These are phyloP conservation scores for Suhomyces sp. DNA, from an alignment of 805 yeast species.

Conservation along the genomic window DNA sequence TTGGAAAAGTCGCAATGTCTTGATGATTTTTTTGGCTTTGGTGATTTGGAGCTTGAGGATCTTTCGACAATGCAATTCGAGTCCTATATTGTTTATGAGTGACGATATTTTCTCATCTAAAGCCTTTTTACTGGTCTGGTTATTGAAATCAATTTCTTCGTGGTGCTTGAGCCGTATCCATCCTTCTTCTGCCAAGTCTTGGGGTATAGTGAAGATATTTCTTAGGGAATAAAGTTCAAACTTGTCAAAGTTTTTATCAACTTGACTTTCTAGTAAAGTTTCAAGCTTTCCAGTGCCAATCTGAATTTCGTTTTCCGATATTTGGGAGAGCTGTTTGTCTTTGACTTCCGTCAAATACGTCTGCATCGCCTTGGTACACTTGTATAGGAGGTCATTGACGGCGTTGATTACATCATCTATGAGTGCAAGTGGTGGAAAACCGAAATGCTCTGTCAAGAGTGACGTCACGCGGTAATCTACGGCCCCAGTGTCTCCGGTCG, in stretches of 20 bases:
- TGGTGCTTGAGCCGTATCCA: conserved; percentile 70
- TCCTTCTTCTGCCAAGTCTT: conserved; percentile 60
- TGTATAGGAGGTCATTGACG: conserved; percentile 78
- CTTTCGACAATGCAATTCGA: conserved; percentile 44
- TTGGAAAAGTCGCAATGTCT: conserved; percentile 30
- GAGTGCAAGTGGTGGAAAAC: conserved; percentile 76
- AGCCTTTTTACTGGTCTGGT: conserved; percentile 8
- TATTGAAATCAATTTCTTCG: conserved; percentile 39
- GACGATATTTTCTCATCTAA: conserved; percentile 30
- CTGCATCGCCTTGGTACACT: conserved; percentile 78
- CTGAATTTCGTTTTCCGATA: conserved; percentile 52
- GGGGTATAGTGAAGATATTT: conserved; percentile 71
- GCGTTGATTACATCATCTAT: conserved; percentile 87
- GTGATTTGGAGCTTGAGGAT: conserved; percentile 37
- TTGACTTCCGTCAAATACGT: conserved; percentile 43
- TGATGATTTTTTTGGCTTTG: conserved; percentile 36
- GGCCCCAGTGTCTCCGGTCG: neutral
- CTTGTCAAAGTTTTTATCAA: conserved; percentile 81
- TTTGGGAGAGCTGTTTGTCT: conserved; percentile 17
- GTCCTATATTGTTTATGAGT: conserved; percentile 37
- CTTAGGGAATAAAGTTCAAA: conserved; percentile 78
- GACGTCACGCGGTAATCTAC: conserved; percentile 31
- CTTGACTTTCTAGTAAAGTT: conserved; percentile 66
- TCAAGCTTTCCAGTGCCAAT: conserved; percentile 82
- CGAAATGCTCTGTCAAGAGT: conserved; percentile 80